A percentile compares a stretch with the other conserved stretches of the same genome.
These are phyloP conservation scores for Fonsecaea pugnacius DNA, from an alignment of 2,329 filamentous ascomycete species.

Conservation along the genomic window DNA sequence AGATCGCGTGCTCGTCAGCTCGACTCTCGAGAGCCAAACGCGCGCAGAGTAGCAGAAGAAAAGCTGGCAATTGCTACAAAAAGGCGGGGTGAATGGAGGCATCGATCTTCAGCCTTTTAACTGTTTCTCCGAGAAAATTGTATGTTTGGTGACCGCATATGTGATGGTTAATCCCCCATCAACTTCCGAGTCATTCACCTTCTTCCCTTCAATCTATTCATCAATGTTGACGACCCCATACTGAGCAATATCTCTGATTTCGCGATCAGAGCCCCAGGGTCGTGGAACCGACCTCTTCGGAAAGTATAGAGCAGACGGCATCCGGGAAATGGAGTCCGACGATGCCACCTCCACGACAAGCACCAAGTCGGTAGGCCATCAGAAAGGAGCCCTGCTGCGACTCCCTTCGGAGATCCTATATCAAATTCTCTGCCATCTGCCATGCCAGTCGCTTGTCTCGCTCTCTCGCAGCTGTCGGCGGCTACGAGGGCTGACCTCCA, in stretches of 20 bases:
- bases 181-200: background rate
- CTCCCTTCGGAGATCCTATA: slow-evolving; percentile 78
- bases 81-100: background rate
- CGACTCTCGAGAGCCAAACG: background rate
- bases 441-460: slow-evolving; percentile 65
- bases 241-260: background rate
- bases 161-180: background rate
- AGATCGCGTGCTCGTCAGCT: slow-evolving; percentile 21
- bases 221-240: background rate
- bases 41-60: background rate
- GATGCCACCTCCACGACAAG: background rate
- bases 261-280: background rate
- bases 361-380: slow-evolving; percentile 23
- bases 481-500: slow-evolving; percentile 63
- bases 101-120: background rate
- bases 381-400: slow-evolving; percentile 29
- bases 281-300: slow-evolving; percentile 21
- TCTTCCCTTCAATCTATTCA: background rate
- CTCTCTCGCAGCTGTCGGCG: slow-evolving; percentile 65
- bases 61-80: background rate
- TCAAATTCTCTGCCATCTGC: slow-evolving; percentile 69
- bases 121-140: background rate
- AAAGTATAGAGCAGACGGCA: slow-evolving; percentile 8
- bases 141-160: background rate
- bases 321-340: slow-evolving; percentile 5